Percentiles rank a stretch among this genome's conserved stretches.
Evolutionary conservation across 2,329 filamentous ascomycete species (phyloP).

Genomic region (Cytospora piceicola): DNA sequence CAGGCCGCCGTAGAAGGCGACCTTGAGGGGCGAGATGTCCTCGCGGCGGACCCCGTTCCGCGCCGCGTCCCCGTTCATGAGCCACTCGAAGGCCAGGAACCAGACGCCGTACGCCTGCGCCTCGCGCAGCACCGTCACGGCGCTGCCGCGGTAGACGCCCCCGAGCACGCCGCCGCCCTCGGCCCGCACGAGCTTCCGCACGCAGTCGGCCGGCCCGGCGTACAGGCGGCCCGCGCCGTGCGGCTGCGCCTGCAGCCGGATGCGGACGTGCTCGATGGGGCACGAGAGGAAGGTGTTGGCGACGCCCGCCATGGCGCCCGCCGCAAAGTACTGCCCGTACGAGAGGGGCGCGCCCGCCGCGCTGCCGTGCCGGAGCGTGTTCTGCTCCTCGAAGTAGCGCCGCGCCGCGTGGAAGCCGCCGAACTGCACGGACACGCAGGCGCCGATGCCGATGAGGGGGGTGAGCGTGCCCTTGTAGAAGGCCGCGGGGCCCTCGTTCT

Average conservation of each 20-base stretch:
- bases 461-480: slow-evolving; percentile 99
- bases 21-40: slow-evolving; percentile 80
- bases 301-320: slow-evolving; percentile 90
- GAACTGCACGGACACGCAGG: slow-evolving; percentile 98
- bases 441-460: slow-evolving; percentile 91
- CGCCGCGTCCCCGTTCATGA: slow-evolving; percentile 88
- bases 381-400: slow-evolving; percentile 79
- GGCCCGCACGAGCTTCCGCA: slow-evolving; percentile 74
- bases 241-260: slow-evolving; percentile 93
- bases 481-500: slow-evolving; percentile 82
- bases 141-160: slow-evolving; percentile 85
- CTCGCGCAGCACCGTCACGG: slow-evolving; percentile 85
- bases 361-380: slow-evolving; percentile 64
- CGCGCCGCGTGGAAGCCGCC: slow-evolving; percentile 94
- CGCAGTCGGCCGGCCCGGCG: slow-evolving; percentile 83
- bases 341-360: slow-evolving; percentile 65
- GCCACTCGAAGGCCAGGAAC: slow-evolving; percentile 93
- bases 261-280: slow-evolving; percentile 96
- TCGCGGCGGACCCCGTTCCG: slow-evolving; percentile 76
- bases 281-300: slow-evolving; percentile 87
- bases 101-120: slow-evolving; percentile 93
- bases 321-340: slow-evolving; percentile 85
- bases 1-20: slow-evolving; percentile 89
- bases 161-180: slow-evolving; percentile 65
- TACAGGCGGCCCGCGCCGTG: slow-evolving; percentile 82